Conservation (phyloP, 192 early-diverging fungal species). For the Coemansia sp. region DNA sequence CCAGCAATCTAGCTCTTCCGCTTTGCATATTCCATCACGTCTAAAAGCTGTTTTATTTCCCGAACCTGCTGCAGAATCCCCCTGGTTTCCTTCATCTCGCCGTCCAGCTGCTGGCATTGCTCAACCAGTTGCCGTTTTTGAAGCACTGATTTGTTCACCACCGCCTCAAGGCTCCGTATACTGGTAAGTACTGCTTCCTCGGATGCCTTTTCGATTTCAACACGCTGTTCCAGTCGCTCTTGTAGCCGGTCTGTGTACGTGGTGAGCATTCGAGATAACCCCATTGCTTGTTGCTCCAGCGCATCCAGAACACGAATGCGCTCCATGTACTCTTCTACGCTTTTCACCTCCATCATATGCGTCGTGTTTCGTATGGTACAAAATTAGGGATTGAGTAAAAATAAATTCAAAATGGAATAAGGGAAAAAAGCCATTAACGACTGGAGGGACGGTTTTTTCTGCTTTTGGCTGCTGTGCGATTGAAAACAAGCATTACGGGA, state of each 20-base stretch:
- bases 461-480: too few relatives aligned
- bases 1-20: slow-evolving; percentile 17
- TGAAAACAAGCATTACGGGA: too few relatives aligned
- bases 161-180: slow-evolving; percentile 26
- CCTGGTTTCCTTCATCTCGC: slow-evolving; percentile 24
- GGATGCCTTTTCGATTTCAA: slow-evolving; percentile 32
- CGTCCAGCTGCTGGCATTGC: slow-evolving; percentile 30
- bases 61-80: slow-evolving; percentile 15
- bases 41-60: slow-evolving; percentile 45
- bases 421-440: background rate
- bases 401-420: background rate
- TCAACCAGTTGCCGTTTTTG: slow-evolving; percentile 29
- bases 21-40: slow-evolving; percentile 47
- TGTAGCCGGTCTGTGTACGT: slow-evolving; percentile 51
- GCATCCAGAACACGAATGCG: slow-evolving; percentile 48
- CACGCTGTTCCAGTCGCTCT: slow-evolving; percentile 39
- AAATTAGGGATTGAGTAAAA: background rate
- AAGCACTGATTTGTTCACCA: slow-evolving; percentile 16
- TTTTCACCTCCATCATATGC: slow-evolving; percentile 25
- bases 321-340: slow-evolving; percentile 52
- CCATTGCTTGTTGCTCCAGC: slow-evolving; percentile 52
- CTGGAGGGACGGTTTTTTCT: too few relatives aligned
- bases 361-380: background rate
- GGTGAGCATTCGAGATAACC: slow-evolving; percentile 50
- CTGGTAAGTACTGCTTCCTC: slow-evolving; percentile 30